phyloP scores from a whole-genome alignment of 305 asterid genomes.

The Fraxinus xanthoxyloides region DNA sequence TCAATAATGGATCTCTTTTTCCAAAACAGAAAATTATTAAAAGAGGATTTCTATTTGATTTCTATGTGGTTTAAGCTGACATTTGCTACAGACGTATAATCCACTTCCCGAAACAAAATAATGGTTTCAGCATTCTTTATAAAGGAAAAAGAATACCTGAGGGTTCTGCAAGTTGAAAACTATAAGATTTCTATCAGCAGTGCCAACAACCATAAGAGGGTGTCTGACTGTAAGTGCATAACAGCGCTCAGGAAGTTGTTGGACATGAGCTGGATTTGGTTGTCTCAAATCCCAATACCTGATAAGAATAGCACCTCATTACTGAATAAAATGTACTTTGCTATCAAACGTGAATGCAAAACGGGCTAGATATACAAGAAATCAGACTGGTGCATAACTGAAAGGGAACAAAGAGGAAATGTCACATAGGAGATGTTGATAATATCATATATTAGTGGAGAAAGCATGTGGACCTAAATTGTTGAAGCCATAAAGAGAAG shows the following conservation, averaged over 20 bases:
- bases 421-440: slow-evolving; percentile 10
- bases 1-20: not conserved
- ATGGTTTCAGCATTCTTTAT: slow-evolving; percentile 6
- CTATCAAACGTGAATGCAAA: not conserved
- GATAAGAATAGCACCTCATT: slow-evolving; percentile 21
- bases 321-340: slow-evolving; percentile 1
- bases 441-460: not conserved
- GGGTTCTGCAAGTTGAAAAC: slow-evolving; percentile 94
- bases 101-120: slow-evolving; percentile 5
- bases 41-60: not conserved
- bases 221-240: slow-evolving; percentile 83
- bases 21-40: not conserved
- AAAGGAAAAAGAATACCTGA: slow-evolving; percentile 56
- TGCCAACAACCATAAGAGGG: slow-evolving; percentile 96
- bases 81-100: not conserved
- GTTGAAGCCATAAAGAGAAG: not conserved
- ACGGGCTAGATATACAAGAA: not conserved
- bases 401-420: slow-evolving; percentile 1
- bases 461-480: not conserved
- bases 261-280: slow-evolving; percentile 77
- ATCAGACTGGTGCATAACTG: not conserved
- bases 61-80: not conserved
- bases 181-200: slow-evolving; percentile 80
- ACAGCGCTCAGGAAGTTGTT: slow-evolving; percentile 94
- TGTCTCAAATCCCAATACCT: slow-evolving; percentile 98